These are phyloP conservation scores for Alloascoidea hylecoeti DNA, from an alignment of 805 yeast genomes.

Conservation along the genomic window DNA sequence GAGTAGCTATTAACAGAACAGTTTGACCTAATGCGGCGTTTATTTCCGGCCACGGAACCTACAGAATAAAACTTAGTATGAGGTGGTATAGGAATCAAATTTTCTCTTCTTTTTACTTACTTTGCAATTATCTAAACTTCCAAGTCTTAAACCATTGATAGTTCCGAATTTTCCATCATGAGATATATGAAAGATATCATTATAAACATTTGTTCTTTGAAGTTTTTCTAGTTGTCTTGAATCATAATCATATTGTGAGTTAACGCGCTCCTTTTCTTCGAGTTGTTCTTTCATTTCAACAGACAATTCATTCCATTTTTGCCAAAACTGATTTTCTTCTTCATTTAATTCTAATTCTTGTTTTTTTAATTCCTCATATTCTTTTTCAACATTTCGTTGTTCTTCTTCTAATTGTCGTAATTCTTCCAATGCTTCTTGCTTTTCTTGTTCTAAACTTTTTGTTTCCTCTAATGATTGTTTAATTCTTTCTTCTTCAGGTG, in stretches of 20 bases:
- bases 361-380: background rate
- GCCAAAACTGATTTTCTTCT: constrained; percentile 32
- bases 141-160: constrained; percentile 77
- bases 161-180: constrained; percentile 5
- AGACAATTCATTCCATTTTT: constrained; percentile 39
- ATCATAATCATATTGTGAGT: constrained; percentile 47
- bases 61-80: background rate
- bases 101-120: constrained; percentile 16
- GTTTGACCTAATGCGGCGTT: constrained; percentile 88
- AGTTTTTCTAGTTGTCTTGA: constrained; percentile 55
- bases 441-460: constrained; percentile 26
- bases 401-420: constrained; percentile 25
- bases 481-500: constrained; percentile 28
- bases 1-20: constrained; percentile 51
- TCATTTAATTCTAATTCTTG: constrained; percentile 16
- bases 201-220: constrained; percentile 68
- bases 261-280: constrained; percentile 46
- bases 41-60: constrained; percentile 74
- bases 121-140: constrained; percentile 39
- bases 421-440: constrained; percentile 17
- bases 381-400: constrained; percentile 2
- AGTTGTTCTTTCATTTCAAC: constrained; percentile 34
- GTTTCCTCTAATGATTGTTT: constrained; percentile 31
- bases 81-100: background rate
- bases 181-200: constrained; percentile 45